Evolutionary conservation across 2,329 filamentous ascomycete genomes (phyloP).

Genomic region (Alternaria longipes): DNA sequence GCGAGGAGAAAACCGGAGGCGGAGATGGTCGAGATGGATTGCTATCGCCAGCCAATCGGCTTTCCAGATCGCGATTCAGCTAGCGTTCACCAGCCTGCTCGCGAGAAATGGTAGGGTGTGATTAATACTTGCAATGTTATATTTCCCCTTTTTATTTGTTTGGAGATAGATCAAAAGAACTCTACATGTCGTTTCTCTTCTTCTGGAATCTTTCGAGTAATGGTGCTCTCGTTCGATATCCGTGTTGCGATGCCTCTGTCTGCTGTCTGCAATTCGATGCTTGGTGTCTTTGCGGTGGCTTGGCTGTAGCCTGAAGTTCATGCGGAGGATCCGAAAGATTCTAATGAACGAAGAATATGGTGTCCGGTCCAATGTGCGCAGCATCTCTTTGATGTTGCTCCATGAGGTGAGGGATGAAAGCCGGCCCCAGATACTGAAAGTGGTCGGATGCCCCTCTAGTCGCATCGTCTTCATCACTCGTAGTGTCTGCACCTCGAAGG

Average conservation of each 20-base stretch:
- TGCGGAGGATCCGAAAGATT: rapidly evolving
- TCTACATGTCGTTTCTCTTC: neutral
- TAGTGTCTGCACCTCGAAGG: rapidly evolving
- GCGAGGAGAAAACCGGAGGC: neutral
- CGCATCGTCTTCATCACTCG: too few relatives aligned
- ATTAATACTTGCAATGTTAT: neutral
- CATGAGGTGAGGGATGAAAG: neutral
- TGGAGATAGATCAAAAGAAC: neutral
- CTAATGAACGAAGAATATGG: neutral
- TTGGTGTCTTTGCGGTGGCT: too few relatives aligned
- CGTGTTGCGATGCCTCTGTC: neutral
- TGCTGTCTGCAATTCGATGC: neutral
- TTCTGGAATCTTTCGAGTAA: neutral
- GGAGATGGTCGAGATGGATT: neutral
- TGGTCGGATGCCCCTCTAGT: neutral
- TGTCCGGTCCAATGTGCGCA: neutral
- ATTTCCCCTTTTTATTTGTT: rapidly evolving
- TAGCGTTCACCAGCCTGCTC: neutral
- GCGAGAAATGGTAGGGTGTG: neutral
- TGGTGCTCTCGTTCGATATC: neutral
- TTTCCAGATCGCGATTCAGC: neutral
- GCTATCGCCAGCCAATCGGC: neutral
- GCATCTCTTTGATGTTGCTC: neutral
- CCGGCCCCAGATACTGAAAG: neutral
- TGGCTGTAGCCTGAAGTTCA: neutral